Base-by-base conservation (phyloP, 2,329 filamentous ascomycete species). In the Whalleya microplaca region DNA sequence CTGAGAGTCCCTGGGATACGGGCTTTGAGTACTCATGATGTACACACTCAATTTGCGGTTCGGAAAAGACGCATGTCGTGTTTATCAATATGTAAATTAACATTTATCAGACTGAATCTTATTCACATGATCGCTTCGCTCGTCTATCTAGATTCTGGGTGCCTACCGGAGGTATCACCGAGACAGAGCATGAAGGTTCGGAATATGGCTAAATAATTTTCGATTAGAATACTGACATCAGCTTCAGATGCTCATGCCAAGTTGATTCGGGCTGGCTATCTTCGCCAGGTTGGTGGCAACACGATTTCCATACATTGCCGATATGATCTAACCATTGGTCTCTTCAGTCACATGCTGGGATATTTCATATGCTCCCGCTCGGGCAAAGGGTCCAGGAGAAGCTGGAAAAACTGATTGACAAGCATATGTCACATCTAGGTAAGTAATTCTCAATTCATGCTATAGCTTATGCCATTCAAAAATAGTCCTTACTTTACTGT, bases 321-420 rank as follows among this genome's bases (percentile, higher is more conserved):
- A 6, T 20, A 47, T 44, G 21, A 48, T 56, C 51, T 59, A 43
- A 66, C 51, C 44, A 45, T 20, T 37, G 16, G 19, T 44, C 20
- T 21, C 45, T 64, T 12, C 92, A 70, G 86, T 88, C 92, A 19
- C 90, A 96, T 70, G 86, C 93, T 7, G 95, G 95, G 23, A 86
- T 98, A 37, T 99, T 97, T 67, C 95, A 99, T 69, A 82, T 96
- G 69, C 81, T 99, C 1, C 95, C 95, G 0, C 76, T 99, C 0
- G 95, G 95, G 0, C 80, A 92, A 27, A 84, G 92, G 23, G 91
- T 98, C 0, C 92, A 96, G 68, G 84, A 92, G 49, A 99, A 98
- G 73, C 78, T 98, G 27, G 92, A 97, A 69, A 76, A 77, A 10
- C 76, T 98, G 10, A 89, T 99, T 64, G 93, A 97, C 70, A 91